phyloP scores from a whole-genome alignment of 257 asterid species.

The Echites panduratus region DNA sequence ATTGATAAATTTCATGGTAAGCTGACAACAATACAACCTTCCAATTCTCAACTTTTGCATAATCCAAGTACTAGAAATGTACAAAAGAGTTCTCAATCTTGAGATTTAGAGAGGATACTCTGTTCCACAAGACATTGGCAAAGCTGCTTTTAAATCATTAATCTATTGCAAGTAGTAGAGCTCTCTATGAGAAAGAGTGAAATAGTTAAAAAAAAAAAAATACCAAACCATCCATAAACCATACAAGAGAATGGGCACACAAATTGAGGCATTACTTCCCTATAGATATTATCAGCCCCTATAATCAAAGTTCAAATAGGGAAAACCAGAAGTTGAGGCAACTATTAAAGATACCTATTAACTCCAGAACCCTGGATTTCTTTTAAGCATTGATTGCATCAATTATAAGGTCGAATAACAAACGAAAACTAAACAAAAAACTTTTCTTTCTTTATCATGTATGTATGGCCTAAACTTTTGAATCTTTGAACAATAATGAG shows the following conservation, averaged over 20 bases:
- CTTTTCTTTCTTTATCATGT: not conserved
- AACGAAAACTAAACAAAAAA: slow-evolving; percentile 1
- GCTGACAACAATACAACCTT: not conserved
- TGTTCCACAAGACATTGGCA: slow-evolving; percentile 1
- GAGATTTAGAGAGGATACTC: not conserved
- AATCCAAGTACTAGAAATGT: slow-evolving; percentile 3
- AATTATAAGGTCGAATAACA: not conserved
- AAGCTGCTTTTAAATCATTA: not conserved
- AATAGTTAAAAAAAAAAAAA: not conserved
- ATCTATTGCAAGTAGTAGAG: not conserved
- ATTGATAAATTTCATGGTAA: slow-evolving; percentile 3
- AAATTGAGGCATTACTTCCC: not conserved
- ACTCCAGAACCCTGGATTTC: not conserved
- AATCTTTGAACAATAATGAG: slow-evolving; percentile 32
- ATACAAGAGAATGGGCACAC: not conserved
- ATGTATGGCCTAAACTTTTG: slow-evolving; percentile 15
- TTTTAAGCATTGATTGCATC: slow-evolving; percentile 9
- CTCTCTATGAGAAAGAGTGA: not conserved
- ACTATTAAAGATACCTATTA: no score
- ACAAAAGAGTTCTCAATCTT: not conserved
- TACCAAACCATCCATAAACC: not conserved
- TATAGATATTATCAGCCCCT: no score
- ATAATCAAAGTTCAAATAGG: no score
- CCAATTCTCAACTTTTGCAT: slow-evolving; percentile 11
- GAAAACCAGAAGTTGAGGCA: no score